phyloP scores from a whole-genome alignment of 1,284 basidiomycete species.

The Apiotrichum akiyoshidainum region DNA sequence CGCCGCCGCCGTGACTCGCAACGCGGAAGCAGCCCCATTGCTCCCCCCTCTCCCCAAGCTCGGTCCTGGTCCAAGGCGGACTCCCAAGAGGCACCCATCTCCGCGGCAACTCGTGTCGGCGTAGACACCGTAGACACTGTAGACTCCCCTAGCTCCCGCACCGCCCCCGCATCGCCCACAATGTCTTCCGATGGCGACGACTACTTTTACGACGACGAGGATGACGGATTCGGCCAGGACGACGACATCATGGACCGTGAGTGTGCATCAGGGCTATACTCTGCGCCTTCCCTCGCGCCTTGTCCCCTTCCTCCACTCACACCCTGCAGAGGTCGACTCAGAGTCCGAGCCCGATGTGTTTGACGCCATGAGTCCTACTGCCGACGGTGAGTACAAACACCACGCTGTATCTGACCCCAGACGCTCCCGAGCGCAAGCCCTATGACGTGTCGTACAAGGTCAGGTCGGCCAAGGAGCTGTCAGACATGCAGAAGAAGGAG shows the following conservation, averaged over 20 bases:
- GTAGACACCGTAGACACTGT: neutral
- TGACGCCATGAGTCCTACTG: conserved; percentile 44
- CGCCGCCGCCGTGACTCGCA: neutral
- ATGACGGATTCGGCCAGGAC: conserved; percentile 41
- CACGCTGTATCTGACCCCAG: conserved; percentile 18
- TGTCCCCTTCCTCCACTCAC: neutral
- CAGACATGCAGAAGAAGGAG: conserved; percentile 70
- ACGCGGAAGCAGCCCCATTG: neutral
- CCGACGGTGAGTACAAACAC: conserved; percentile 38
- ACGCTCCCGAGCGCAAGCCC: conserved; percentile 42
- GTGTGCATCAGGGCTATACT: conserved; percentile 9
- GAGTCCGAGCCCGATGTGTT: conserved; percentile 42
- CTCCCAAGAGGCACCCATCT: too few relatives aligned
- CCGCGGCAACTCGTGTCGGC: neutral
- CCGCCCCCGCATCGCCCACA: conserved; percentile 2
- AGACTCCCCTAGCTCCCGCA: conserved; percentile 1
- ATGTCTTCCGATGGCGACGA: conserved; percentile 50
- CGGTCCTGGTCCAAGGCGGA: conserved; percentile 10
- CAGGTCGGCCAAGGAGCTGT: conserved; percentile 72
- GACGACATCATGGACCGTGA: conserved; percentile 32
- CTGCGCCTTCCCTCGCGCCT: neutral
- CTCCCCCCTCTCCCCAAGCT: neutral
- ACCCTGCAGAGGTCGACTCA: conserved; percentile 27
- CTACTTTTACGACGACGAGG: conserved; percentile 42
- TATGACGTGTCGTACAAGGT: conserved; percentile 55